phyloP scores from a whole-genome alignment of 768 basidiomycete species.

The Auricularia auricula-judae region DNA sequence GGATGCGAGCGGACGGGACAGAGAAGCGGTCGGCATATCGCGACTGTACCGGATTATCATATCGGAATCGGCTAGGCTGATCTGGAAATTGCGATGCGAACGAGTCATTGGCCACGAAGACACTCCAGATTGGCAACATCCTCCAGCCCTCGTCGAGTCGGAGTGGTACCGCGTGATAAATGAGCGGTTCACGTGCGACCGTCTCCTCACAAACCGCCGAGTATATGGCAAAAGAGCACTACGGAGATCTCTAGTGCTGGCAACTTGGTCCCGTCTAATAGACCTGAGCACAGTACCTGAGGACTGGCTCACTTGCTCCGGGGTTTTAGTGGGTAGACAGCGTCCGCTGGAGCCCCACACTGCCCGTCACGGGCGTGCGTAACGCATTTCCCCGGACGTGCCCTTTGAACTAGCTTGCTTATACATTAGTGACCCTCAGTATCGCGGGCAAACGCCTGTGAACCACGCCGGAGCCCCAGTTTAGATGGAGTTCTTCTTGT shows the following conservation, averaged over 20 bases:
- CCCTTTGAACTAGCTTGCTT: too few species aligned
- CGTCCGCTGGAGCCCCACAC: too few species aligned
- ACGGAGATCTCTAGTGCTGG: background rate
- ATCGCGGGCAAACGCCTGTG: too few species aligned
- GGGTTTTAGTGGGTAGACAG: too few species aligned
- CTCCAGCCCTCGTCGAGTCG: background rate
- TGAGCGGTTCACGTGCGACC: background rate
- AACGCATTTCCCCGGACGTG: too few species aligned
- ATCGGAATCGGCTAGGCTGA: background rate
- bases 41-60: background rate
- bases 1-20: background rate
- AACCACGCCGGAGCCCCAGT: too few species aligned
- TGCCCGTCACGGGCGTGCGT: too few species aligned
- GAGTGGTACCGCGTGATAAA: background rate
- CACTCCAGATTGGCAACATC: background rate
- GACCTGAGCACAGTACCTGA: background rate
- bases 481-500: too few species aligned
- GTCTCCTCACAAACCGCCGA: background rate
- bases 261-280: background rate
- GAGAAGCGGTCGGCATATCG: background rate
- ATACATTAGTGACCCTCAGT: too few species aligned
- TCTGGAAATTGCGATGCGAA: background rate
- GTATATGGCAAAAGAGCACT: background rate
- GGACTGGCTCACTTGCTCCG: too few species aligned
- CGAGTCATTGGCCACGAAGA: background rate